Percentiles rank a stretch among this genome's conserved stretches.
Conservation (phyloP, 2,329 filamentous ascomycete genomes). For the Xenoacremonium recifei region DNA sequence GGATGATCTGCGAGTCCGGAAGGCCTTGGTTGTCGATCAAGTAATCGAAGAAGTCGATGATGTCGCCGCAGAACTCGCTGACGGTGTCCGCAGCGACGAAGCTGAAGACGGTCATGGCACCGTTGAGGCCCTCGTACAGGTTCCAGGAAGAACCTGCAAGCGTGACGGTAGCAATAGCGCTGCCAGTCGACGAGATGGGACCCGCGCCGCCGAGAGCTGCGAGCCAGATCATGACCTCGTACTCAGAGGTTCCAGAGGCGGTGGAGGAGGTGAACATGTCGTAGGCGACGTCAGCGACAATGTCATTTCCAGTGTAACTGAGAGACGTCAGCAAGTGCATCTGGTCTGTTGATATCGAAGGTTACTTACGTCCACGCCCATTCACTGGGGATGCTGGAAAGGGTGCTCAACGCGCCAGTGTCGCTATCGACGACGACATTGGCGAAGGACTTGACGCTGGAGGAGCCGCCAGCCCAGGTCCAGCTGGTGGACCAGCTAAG, state of each 20-base stretch:
- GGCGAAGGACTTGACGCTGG: slow-evolving; percentile 42
- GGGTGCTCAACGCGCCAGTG: slow-evolving; percentile 25
- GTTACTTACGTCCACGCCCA: slow-evolving; percentile 31
- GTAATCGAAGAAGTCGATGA: slow-evolving; percentile 57
- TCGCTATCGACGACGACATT: slow-evolving; percentile 37
- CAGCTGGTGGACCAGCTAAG: slow-evolving; percentile 40
- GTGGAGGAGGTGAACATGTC: slow-evolving; percentile 54
- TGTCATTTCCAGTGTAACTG: slow-evolving; percentile 43
- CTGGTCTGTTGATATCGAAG: neutral
- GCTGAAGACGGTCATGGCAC: slow-evolving; percentile 56
- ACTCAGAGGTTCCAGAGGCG: slow-evolving; percentile 45
- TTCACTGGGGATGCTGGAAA: slow-evolving; percentile 30
- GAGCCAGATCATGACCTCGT: slow-evolving; percentile 32
- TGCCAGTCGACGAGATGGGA: slow-evolving; percentile 42
- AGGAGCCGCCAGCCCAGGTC: slow-evolving; percentile 36
- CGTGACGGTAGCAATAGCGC: slow-evolving; percentile 50
- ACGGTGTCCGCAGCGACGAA: slow-evolving; percentile 40
- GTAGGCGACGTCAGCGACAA: slow-evolving; percentile 58
- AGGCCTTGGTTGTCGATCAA: slow-evolving; percentile 47
- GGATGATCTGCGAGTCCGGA: slow-evolving; percentile 49
- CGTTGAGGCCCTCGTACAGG: slow-evolving; percentile 56
- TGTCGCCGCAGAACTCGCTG: slow-evolving; percentile 53
- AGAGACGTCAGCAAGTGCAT: neutral
- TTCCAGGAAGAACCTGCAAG: slow-evolving; percentile 53
- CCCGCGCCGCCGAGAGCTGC: slow-evolving; percentile 17